Evolutionary conservation across 192 early-diverging fungal genomes (phyloP), one percentile per base, ranked within the genome.

Genomic region (Umbelopsis sp.): DNA sequence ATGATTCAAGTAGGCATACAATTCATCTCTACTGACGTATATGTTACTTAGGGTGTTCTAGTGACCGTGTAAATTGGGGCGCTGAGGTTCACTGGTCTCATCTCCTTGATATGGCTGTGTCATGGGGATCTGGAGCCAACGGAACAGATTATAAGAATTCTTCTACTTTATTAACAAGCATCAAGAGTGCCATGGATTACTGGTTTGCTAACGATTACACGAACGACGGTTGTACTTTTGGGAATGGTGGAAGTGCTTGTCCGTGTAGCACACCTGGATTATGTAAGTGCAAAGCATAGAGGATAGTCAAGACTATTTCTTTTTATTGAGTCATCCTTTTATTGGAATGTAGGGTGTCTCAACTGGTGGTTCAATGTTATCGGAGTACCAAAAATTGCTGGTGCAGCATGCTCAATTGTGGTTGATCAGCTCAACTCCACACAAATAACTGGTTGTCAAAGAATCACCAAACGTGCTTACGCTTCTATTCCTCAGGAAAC

Each of bases 181-280:
- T 70, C 20, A 66, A 68, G 16, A 51, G 26, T 10, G 74, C 59
- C 0, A 65, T 75, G 49, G 69, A 66, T 51, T 75, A 71, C 17
- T 75, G 74, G 74, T 75, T 75, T 44, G 26, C 41, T 14, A 70
- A 75, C 49, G 56, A 70, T 20, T 75, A 75, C 34, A 50, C 56
- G 1, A 47, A 54, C 16, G 69, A 66, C 38, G 51, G 45, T 0
- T 75, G 74, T 26, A 49, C 36, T 36, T 44, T 75, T 34, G 74
- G 49, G 22, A 36, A 70, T 24, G 74, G 74, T 32, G 74, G 74
- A 20, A 75, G 69, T 67, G 70, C 69, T 9, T 76, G 74, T 26
- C 74, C 74, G 31, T 76, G 74, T 53, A 50, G 69, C 1, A 76
- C 74, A 10, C 74, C 74, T 54, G 74, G 74, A 6, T 47, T 76